These are phyloP conservation scores for Auriscalpium orientale DNA, from an alignment of 768 basidiomycete species.

Conservation along the genomic window DNA sequence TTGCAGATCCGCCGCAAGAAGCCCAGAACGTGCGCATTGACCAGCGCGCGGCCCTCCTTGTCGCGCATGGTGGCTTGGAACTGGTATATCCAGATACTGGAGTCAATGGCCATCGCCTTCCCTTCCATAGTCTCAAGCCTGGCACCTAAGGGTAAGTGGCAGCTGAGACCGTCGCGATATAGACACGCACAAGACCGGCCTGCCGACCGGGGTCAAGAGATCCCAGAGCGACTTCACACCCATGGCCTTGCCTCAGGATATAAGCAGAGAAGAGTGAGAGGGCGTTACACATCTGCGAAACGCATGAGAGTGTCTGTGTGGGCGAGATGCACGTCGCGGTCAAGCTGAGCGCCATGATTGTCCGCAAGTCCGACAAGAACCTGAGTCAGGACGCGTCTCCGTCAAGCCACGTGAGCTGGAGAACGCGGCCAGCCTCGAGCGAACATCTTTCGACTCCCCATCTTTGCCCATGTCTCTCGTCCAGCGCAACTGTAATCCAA, in stretches of 20 bases:
- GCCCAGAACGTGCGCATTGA: constrained; percentile 92
- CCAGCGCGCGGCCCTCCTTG: constrained; percentile 84
- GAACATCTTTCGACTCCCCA: too few relatives aligned
- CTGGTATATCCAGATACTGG: constrained; percentile 99
- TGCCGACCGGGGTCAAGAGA: constrained; percentile 84
- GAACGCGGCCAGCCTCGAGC: too few relatives aligned
- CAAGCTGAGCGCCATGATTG: too few relatives aligned
- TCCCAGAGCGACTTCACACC: constrained; percentile 97
- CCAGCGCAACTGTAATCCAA: too few relatives aligned
- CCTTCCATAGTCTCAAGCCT: constrained; percentile 90
- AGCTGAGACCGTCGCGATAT: background rate
- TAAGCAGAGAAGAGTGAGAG: background rate
- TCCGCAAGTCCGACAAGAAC: too few relatives aligned
- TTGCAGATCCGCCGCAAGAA: constrained; percentile 88
- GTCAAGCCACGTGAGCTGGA: too few relatives aligned
- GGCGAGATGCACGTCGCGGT: too few relatives aligned
- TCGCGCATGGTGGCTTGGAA: constrained; percentile 99
- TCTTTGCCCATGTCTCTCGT: too few relatives aligned
- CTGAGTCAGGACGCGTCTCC: too few relatives aligned
- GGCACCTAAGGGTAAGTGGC: background rate
- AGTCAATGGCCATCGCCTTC: constrained; percentile 95
- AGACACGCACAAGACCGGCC: constrained; percentile 76
- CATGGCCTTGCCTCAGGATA: constrained; percentile 37
- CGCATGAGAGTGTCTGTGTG: too few relatives aligned
- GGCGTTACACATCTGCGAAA: too few relatives aligned